Base-by-base conservation (phyloP, 2,329 filamentous ascomycete genomes). In the Stemphylium lycopersici region DNA sequence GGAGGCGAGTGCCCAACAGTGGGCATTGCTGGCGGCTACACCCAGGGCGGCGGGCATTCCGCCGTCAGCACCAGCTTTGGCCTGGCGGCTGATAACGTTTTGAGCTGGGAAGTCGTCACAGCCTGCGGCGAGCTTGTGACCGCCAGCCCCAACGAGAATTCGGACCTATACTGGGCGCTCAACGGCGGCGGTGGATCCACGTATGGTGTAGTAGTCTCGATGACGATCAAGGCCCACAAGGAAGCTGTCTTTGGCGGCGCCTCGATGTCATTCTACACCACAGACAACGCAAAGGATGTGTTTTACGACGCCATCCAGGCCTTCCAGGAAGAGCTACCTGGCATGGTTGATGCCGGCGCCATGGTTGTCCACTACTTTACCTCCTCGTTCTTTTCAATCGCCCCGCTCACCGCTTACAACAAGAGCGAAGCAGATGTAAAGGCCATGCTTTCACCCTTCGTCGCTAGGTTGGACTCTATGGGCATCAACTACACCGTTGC, bases 41-140 rank as follows among this genome's bases (percentile, higher is more conserved):
- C 57, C 1, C 52, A 61, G 22, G 62, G 80, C 2, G 83, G 81
- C 26, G 83, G 83, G 0, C 81, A 86, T 67, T 80, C 78, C 8
- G 80, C 80, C 5, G 65, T 85, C 37, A 78, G 77, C 15, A 75
- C 75, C 20, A 70, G 77, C 41, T 80, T 79, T 59, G 69, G 69
- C 3, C 61, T 71, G 18, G 61, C 61, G 3, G 65, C 61, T 5
- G 68, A 71, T 41, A 63, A 69, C 10, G 62, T 68, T 3, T 40
- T 66, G 2, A 50, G 57, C 6, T 61, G 59, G 20, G 52, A 69
- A 31, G 65, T 70, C 24, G 66, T 67, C 2, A 67, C 69, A 15
- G 63, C 68, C 1, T 32, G 37, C 40, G 64, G 62, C 2, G 49
- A 49, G 15, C 48, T 67, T 26, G 50, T 70, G 2, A 66, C 49